phyloP scores from a whole-genome alignment of 2,329 filamentous ascomycete species.

The Claviceps spartinae region DNA sequence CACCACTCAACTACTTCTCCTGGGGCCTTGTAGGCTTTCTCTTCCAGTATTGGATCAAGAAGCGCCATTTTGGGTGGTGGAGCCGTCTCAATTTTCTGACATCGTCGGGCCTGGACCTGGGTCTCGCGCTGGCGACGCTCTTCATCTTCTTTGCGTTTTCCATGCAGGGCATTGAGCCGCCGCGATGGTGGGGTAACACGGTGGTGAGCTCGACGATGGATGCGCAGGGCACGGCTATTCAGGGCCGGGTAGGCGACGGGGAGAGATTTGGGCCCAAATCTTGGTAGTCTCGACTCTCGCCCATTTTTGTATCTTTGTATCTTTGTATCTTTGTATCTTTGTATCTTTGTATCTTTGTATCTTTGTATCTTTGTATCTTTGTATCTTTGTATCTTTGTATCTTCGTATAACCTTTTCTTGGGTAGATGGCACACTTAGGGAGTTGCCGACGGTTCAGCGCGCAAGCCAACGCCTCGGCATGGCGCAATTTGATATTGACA shows the following conservation, averaged over 20 bases:
- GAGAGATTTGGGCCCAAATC: constrained; percentile 46
- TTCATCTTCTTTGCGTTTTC: constrained; percentile 59
- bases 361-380: not conserved
- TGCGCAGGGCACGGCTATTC: constrained; percentile 43
- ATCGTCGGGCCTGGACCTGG: constrained; percentile 55
- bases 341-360: too few species aligned
- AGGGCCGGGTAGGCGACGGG: constrained; percentile 35
- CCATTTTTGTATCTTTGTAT: not conserved
- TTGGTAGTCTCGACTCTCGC: constrained; percentile 26
- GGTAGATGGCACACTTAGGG: too few species aligned
- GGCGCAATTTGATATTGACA: too few species aligned
- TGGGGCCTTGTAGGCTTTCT: constrained; percentile 59
- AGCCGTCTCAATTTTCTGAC: constrained; percentile 60
- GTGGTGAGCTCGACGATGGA: constrained; percentile 49
- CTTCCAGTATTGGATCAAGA: constrained; percentile 57
- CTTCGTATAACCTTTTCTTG: not conserved
- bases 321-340: not conserved
- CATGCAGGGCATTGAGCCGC: constrained; percentile 46
- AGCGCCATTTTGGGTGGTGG: constrained; percentile 56
- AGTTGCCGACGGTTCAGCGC: too few species aligned
- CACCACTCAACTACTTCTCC: constrained; percentile 59
- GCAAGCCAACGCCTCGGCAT: too few species aligned
- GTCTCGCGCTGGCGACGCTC: constrained; percentile 52
- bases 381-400: not conserved
- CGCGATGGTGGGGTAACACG: constrained; percentile 57